Percentiles rank a stretch among this genome's conserved stretches.
phyloP scores from a whole-genome alignment of 495 filamentous ascomycete species.

The Rostrohypoxylon terebratum region DNA sequence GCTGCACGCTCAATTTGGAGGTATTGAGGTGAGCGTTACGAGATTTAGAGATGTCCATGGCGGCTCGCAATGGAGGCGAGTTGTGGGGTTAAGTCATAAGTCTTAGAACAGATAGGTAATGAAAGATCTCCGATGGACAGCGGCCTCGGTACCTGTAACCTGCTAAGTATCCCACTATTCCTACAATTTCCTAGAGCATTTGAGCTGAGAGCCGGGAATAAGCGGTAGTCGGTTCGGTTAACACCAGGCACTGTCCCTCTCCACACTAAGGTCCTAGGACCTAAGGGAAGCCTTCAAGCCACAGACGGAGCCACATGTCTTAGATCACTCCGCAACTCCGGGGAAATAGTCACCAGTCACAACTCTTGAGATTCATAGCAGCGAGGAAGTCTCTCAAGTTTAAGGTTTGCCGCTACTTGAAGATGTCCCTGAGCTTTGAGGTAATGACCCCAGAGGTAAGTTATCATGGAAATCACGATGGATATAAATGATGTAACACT shows the following conservation, averaged over 20 bases:
- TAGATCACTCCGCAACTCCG: background rate
- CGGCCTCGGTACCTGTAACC: slow-evolving; percentile 28
- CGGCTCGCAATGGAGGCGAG: slow-evolving; percentile 11
- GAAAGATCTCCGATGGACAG: slow-evolving; percentile 10
- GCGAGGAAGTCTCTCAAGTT: background rate
- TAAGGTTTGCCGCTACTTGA: background rate
- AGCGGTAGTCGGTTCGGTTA: slow-evolving; percentile 27
- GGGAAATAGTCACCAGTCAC: background rate
- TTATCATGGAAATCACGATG: background rate
- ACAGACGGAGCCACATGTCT: slow-evolving; percentile 7
- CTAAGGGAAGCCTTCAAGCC: background rate
- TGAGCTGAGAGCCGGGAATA: slow-evolving; percentile 10
- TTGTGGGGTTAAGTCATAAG: slow-evolving; percentile 30
- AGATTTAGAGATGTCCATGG: slow-evolving; percentile 25
- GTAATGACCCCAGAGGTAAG: background rate
- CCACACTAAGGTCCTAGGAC: too few species aligned
- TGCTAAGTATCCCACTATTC: slow-evolving; percentile 2
- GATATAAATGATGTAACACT: background rate
- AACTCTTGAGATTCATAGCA: background rate
- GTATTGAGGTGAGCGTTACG: slow-evolving; percentile 25
- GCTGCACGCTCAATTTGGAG: slow-evolving; percentile 36
- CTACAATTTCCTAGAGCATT: background rate
- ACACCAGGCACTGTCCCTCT: background rate
- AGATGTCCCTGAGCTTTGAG: background rate
- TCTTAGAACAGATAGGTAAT: slow-evolving; percentile 23